Percentiles rank a stretch among this genome's conserved stretches.
Evolutionary conservation across 306 rosid species (phyloP).

Genomic region (Psophocarpus tetragonolobus): DNA sequence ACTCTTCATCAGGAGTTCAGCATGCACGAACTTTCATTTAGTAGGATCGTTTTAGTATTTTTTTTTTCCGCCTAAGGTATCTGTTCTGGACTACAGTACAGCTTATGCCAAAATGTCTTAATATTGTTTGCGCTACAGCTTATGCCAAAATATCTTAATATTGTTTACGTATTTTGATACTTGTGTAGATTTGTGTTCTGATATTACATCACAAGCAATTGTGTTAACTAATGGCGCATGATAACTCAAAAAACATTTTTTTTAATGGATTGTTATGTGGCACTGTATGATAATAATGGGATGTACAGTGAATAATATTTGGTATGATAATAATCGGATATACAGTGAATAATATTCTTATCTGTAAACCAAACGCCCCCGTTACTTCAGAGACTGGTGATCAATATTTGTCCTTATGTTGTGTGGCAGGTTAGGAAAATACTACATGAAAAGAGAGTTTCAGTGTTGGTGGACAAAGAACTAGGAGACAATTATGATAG

Average conservation of each 20-base stretch:
- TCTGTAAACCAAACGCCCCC: not conserved
- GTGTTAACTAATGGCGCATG: not conserved
- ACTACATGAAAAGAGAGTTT: slow-evolving; percentile 82
- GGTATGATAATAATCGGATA: not conserved
- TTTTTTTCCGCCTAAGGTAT: too few relatives aligned
- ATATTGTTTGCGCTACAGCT: not conserved
- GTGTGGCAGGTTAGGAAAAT: slow-evolving; percentile 81
- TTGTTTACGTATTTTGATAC: not conserved
- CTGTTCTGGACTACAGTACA: not conserved
- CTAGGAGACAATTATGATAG: slow-evolving; percentile 74
- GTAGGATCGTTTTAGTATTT: not conserved
- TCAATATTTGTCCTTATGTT: slow-evolving; percentile 24
- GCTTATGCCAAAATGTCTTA: not conserved
- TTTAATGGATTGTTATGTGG: not conserved
- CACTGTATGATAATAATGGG: not conserved
- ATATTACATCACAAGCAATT: not conserved
- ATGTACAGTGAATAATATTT: not conserved
- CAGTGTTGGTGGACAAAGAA: slow-evolving; percentile 82
- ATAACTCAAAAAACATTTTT: not conserved
- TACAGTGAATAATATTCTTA: not conserved
- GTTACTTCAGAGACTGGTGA: not conserved
- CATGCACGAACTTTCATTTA: not conserved
- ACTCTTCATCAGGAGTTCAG: not conserved
- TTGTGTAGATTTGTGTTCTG: not conserved
- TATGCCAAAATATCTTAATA: not conserved